Percentiles rank a stretch among this genome's conserved stretches.
Conservation (phyloP, 2,329 filamentous ascomycete genomes). For the Coniochaeta ligniaria region DNA sequence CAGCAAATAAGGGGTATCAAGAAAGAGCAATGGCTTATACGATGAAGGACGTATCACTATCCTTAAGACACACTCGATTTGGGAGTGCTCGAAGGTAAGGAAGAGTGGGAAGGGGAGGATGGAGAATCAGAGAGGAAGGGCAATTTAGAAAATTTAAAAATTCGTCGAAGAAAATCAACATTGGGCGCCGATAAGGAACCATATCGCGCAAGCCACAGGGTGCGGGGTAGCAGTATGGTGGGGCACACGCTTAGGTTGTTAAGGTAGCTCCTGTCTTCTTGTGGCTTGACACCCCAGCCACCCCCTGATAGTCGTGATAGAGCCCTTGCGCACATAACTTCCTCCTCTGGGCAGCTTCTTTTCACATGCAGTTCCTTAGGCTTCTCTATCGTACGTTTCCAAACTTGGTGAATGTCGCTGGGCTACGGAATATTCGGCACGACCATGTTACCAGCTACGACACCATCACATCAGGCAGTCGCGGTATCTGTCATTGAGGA, state of each 20-base stretch:
- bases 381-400: too few relatives aligned
- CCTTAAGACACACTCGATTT: background rate
- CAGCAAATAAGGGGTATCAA: slow-evolving; percentile 4
- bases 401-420: too few relatives aligned
- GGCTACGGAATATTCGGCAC: too few relatives aligned
- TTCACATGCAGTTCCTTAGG: too few relatives aligned
- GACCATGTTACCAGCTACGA: too few relatives aligned
- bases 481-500: too few relatives aligned
- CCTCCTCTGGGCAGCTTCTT: too few relatives aligned
- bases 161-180: background rate
- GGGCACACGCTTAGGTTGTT: background rate
- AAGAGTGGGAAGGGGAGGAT: background rate
- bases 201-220: background rate
- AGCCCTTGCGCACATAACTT: too few relatives aligned
- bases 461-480: too few relatives aligned
- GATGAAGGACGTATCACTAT: background rate
- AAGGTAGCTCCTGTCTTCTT: background rate
- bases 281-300: background rate
- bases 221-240: background rate
- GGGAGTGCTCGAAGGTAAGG: background rate
- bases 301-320: too few relatives aligned
- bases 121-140: background rate
- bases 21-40: background rate
- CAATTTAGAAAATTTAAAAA: background rate
- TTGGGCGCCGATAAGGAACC: background rate